Evolutionary conservation across 2,329 filamentous ascomycete genomes (phyloP).

Genomic region (Neodidymelliopsis sp.): DNA sequence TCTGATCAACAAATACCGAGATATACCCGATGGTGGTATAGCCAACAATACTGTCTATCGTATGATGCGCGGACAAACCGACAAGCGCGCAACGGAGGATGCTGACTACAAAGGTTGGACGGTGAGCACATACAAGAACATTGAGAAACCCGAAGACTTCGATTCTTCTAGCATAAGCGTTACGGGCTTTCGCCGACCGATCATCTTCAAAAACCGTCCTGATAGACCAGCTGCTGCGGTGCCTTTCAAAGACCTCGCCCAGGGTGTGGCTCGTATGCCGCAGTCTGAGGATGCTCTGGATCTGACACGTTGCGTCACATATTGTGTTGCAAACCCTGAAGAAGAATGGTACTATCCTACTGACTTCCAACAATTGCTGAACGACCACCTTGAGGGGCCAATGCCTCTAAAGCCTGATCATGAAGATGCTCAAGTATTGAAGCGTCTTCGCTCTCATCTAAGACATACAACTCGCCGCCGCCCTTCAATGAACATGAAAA

Average conservation of each 20-base stretch:
- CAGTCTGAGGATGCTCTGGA: slow-evolving; percentile 35
- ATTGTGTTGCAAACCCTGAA: slow-evolving; percentile 26
- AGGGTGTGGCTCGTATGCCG: slow-evolving; percentile 30
- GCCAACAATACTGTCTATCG: slow-evolving; percentile 24
- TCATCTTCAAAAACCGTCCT: neutral
- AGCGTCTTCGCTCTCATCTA: neutral
- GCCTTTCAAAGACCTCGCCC: slow-evolving; percentile 30
- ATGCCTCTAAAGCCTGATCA: neutral
- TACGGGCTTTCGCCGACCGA: slow-evolving; percentile 22
- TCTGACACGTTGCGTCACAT: slow-evolving; percentile 34
- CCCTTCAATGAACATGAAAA: too few relatives aligned
- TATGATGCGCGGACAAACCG: slow-evolving; percentile 29
- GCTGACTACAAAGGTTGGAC: slow-evolving; percentile 25
- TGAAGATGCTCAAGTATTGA: neutral
- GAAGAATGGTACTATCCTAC: slow-evolving; percentile 33
- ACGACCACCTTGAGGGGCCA: neutral
- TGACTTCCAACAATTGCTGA: slow-evolving; percentile 23
- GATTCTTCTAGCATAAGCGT: slow-evolving; percentile 26
- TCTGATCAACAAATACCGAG: slow-evolving; percentile 31
- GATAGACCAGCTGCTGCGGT: slow-evolving; percentile 7
- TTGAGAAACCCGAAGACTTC: slow-evolving; percentile 16
- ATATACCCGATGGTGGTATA: slow-evolving; percentile 18
- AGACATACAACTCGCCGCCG: neutral
- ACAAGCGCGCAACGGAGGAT: slow-evolving; percentile 16
- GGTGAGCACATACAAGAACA: slow-evolving; percentile 13